Conservation (phyloP, 78 protist genomes). For the Pigoraptor vietnamica region DNA sequence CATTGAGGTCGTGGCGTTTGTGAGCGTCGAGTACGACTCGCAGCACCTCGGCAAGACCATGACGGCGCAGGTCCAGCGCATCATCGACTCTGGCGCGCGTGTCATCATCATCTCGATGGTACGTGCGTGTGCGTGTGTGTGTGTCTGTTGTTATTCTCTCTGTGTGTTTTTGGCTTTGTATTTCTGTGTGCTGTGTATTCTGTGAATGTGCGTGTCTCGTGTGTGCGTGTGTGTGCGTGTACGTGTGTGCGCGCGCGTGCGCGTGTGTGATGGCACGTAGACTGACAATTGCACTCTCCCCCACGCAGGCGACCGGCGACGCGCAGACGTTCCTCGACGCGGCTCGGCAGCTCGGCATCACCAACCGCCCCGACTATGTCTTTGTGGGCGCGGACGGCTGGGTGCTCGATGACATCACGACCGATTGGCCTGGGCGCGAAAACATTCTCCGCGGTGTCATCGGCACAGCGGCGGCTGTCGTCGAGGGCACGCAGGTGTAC, state of each 20-base stretch:
- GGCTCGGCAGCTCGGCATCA: background rate
- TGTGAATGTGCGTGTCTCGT: no score
- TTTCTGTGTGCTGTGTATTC: no score
- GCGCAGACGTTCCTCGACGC: background rate
- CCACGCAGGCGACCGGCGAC: background rate
- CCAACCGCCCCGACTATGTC: background rate
- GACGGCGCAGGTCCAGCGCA: background rate
- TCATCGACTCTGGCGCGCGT: background rate
- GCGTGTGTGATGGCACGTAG: no score
- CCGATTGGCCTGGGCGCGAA: background rate
- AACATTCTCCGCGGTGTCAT: background rate
- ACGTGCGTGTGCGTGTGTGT: background rate
- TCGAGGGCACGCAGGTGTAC: background rate
- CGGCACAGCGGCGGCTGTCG: background rate
- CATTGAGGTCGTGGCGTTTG: background rate
- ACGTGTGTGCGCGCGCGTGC: background rate
- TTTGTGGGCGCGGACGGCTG: background rate
- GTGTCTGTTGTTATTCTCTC: no score
- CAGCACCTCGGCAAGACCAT: background rate
- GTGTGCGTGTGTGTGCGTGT: background rate
- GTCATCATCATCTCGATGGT: background rate
- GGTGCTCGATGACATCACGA: background rate
- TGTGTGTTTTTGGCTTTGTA: no score
- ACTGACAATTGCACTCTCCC: no score
- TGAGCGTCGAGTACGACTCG: background rate